A percentile compares a stretch with the other conserved stretches of the same genome.
Conservation (phyloP, 1,284 basidiomycete genomes). For the Austropuccinia psidii region DNA sequence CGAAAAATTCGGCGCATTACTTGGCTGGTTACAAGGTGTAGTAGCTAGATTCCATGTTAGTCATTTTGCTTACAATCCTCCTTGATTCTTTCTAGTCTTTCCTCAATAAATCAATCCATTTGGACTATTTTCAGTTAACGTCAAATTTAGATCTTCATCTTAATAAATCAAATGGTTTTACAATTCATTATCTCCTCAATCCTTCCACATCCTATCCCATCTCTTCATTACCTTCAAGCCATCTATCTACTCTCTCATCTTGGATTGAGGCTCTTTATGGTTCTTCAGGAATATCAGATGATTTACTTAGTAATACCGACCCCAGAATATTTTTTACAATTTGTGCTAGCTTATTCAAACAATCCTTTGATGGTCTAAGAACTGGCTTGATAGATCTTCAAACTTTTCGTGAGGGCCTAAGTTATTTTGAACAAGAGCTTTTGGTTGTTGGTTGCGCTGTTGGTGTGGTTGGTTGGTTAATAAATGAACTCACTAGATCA, state of each 20-base stretch:
- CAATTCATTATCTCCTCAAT: slow-evolving; percentile 25
- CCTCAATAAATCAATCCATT: not conserved
- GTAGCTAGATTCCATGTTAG: slow-evolving; percentile 20
- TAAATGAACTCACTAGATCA: slow-evolving; percentile 17
- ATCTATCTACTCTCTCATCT: not conserved
- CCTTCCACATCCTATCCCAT: slow-evolving; percentile 16
- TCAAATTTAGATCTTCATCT: slow-evolving; percentile 19
- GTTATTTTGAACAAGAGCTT: slow-evolving; percentile 34
- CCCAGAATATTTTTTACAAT: slow-evolving; percentile 27
- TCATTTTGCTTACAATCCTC: not conserved
- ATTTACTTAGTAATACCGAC: slow-evolving; percentile 21
- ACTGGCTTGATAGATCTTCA: slow-evolving; percentile 22
- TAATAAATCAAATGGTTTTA: slow-evolving; percentile 4
- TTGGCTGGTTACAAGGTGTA: slow-evolving; percentile 31
- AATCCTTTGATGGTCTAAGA: slow-evolving; percentile 33
- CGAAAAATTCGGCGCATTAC: slow-evolving; percentile 16
- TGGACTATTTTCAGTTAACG: slow-evolving; percentile 7
- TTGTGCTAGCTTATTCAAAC: slow-evolving; percentile 25
- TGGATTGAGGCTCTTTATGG: slow-evolving; percentile 34
- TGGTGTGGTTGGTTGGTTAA: slow-evolving; percentile 29
- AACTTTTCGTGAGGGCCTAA: slow-evolving; percentile 27
- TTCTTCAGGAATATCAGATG: slow-evolving; percentile 30
- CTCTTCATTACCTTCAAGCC: slow-evolving; percentile 2
- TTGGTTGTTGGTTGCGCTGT: slow-evolving; percentile 20
- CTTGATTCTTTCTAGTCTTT: not conserved